Base-by-base conservation (phyloP, 495 filamentous ascomycete species). In the Endocarpon pusillum region DNA sequence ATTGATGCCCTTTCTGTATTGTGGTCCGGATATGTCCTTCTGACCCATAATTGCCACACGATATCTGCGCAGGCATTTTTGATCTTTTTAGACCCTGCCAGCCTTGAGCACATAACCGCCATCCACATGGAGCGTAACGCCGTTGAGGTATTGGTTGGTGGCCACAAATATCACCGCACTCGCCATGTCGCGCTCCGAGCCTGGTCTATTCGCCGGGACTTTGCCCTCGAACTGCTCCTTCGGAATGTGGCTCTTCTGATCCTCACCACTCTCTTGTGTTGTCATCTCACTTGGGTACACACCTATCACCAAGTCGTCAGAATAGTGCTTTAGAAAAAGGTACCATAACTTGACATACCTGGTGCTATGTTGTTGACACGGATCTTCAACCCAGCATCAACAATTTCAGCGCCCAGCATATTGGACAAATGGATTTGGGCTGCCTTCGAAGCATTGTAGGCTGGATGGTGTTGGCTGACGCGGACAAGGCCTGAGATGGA, bases 161-260 rank as follows among this genome's bases (percentile, higher is more conserved):
- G 57, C 67, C 7, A 67, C 48, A 41, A 73, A 76, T 14, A 84
- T 48, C 11, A 81, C 58, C 3, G 74, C 59, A 47, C 64, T 64
- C 1, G 71, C 78, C 77, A 84, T 85, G 45, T 84, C 80, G 21
- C 71, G 57, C 47, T 84, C 80, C 22, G 69, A 70, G 0, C 78
- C 78, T 0, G 76, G 74, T 6, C 80, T 49, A 1, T 50, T 43
- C 0, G 67, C 65, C 0, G 77, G 75, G 3, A 80, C 57, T 46
- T 67, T 68, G 15, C 54, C 48, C 41, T 61, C 53, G 36, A 68
- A 77, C 52, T 78, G 72, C 38, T 76, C 68, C 35, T 62, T 61
- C 0, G 66, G 58, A 3, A 85, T 45, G 3, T 57, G 47, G 42
- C 67, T 79, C 70, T 82, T 82, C 48, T 83, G 57, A 37, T 63